phyloP scores from a whole-genome alignment of 495 filamentous ascomycete species.

The Hypoxylon intermedium region DNA sequence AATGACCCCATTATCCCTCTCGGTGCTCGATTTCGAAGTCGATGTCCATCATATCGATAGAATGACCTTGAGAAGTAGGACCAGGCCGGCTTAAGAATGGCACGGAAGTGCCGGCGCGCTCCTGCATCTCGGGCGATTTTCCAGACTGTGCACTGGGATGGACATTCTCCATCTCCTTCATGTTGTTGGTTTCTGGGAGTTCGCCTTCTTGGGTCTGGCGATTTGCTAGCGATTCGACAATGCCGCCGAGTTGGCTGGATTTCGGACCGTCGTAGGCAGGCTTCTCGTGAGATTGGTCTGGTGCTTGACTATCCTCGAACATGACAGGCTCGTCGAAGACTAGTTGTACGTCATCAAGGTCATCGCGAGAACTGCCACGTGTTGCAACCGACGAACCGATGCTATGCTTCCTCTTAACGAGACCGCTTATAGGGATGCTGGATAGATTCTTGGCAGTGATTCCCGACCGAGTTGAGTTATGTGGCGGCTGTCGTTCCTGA shows the following conservation, averaged over 20 bases:
- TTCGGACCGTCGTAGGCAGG: slow-evolving; percentile 12
- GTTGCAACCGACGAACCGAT: slow-evolving; percentile 41
- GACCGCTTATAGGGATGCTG: background rate
- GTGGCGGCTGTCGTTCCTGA: slow-evolving; percentile 12
- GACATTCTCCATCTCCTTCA: slow-evolving; percentile 14
- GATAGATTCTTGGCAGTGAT: slow-evolving; percentile 29
- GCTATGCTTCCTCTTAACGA: slow-evolving; percentile 33
- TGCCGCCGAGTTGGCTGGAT: slow-evolving; percentile 12
- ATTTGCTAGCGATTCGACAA: slow-evolving; percentile 20
- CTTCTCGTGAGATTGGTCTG: slow-evolving; percentile 26
- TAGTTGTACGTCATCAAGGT: slow-evolving; percentile 31
- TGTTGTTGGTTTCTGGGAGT: background rate
- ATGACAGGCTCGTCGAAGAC: slow-evolving; percentile 34
- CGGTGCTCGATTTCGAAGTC: slow-evolving; percentile 35
- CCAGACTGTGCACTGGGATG: background rate
- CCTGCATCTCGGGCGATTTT: slow-evolving; percentile 50
- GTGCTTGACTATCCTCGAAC: slow-evolving; percentile 33
- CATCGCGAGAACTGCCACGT: slow-evolving; percentile 34
- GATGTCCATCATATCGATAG: slow-evolving; percentile 38
- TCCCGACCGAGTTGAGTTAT: slow-evolving; percentile 1
- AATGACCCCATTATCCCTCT: slow-evolving; percentile 7
- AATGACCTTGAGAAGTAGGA: slow-evolving; percentile 6
- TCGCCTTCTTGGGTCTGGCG: slow-evolving; percentile 5
- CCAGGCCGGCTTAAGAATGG: slow-evolving; percentile 30
- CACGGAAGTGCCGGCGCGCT: slow-evolving; percentile 32